Evolutionary conservation across 441 rosid species (phyloP).

Genomic region (Erysimum pusillum): DNA sequence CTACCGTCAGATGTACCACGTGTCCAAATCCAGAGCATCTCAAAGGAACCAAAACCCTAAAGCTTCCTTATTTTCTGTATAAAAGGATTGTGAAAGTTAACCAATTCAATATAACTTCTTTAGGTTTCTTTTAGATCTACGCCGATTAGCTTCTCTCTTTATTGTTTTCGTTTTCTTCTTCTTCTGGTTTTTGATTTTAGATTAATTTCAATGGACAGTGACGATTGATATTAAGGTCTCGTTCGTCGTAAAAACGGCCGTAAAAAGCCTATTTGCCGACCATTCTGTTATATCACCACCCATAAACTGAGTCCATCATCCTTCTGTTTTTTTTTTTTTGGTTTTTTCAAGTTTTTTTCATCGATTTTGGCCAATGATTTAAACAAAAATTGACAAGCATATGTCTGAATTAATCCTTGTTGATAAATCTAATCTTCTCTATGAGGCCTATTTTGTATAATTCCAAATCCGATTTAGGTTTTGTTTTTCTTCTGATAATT

Average conservation of each 20-base stretch:
- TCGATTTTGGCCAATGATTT: constrained; percentile 45
- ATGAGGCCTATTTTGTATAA: constrained; percentile 58
- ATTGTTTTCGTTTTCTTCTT: not conserved
- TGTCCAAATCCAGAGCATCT: not conserved
- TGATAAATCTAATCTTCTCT: constrained; percentile 83
- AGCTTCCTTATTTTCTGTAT: constrained; percentile 2
- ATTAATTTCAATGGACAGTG: constrained; percentile 56
- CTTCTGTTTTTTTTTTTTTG: accelerated
- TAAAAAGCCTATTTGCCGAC: constrained; percentile 66
- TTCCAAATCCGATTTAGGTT: not conserved
- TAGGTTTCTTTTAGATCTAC: not conserved
- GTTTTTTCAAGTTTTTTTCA: not conserved
- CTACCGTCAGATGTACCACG: constrained; percentile 7
- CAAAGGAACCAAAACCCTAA: constrained; percentile 24
- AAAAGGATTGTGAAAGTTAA: not conserved
- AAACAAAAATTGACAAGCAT: constrained; percentile 69
- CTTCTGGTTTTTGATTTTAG: not conserved
- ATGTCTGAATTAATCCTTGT: constrained; percentile 78
- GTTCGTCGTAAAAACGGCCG: constrained; percentile 93
- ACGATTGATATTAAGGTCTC: constrained; percentile 83
- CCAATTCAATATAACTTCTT: not conserved
- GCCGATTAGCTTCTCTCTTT: constrained; percentile 8
- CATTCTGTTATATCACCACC: constrained; percentile 98
- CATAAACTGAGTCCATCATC: constrained; percentile 68
- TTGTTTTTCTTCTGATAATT: no score